These are phyloP conservation scores for Axilococcus clingmanii DNA, from an alignment of 139 green algal genomes.

Conservation along the genomic window DNA sequence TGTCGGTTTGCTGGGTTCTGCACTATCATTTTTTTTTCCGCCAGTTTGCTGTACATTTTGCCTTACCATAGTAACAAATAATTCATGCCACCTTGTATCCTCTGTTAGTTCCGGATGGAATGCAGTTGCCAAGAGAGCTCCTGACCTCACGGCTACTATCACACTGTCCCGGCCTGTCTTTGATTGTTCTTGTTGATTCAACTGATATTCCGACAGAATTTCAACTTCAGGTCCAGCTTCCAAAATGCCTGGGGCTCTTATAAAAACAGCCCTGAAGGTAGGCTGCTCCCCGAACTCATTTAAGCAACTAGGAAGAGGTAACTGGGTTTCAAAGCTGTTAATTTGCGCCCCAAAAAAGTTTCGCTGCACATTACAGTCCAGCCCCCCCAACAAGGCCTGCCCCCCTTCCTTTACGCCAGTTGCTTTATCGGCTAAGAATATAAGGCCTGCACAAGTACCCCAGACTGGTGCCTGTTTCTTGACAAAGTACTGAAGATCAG, in stretches of 20 bases:
- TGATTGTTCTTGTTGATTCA: slow-evolving; percentile 46
- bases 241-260: slow-evolving; percentile 86
- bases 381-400: slow-evolving; percentile 83
- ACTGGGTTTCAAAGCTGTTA: slow-evolving; percentile 86
- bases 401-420: slow-evolving; percentile 88
- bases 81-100: slow-evolving; percentile 78
- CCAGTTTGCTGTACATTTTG: slow-evolving; percentile 13
- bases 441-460: slow-evolving; percentile 97
- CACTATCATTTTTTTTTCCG: slow-evolving; percentile 4
- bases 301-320: slow-evolving; percentile 53
- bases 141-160: slow-evolving; percentile 73
- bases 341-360: slow-evolving; percentile 98
- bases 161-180: slow-evolving; percentile 17
- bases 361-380: slow-evolving; percentile 83
- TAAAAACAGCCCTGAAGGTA: slow-evolving; percentile 47
- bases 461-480: slow-evolving; percentile 60
- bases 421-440: slow-evolving; percentile 84
- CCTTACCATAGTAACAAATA: slow-evolving; percentile 80
- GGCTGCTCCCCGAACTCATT: background rate
- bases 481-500: slow-evolving; percentile 58
- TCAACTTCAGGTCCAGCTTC: slow-evolving; percentile 66
- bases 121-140: slow-evolving; percentile 80
- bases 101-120: slow-evolving; percentile 97
- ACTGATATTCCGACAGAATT: slow-evolving; percentile 63
- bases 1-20: no score